phyloP scores from a whole-genome alignment of 1,284 basidiomycete species.

The Sparassis latifolia region DNA sequence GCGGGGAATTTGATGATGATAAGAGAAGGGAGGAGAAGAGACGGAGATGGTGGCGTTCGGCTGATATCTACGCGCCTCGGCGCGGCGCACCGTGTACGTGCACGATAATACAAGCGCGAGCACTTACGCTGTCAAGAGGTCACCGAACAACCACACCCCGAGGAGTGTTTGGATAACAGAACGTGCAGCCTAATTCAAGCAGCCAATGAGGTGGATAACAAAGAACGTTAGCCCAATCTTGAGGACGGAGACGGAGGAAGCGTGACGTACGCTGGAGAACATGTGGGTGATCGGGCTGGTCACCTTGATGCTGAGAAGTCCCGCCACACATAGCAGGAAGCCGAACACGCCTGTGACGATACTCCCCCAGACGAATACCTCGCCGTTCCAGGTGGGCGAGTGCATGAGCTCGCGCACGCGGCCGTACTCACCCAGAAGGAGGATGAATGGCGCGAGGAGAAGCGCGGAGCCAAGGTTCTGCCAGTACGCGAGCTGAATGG shows the following conservation, averaged over 20 bases:
- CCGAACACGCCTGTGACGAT: conserved; percentile 66
- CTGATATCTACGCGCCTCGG: neutral
- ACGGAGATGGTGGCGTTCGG: conserved; percentile 1
- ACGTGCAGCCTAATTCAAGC: conserved; percentile 47
- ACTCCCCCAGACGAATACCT: conserved; percentile 55
- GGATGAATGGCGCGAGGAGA: conserved; percentile 55
- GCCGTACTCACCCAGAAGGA: conserved; percentile 47
- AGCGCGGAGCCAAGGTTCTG: conserved; percentile 62
- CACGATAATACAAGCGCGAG: conserved; percentile 9
- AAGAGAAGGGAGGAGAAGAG: neutral
- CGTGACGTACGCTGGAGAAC: conserved; percentile 59
- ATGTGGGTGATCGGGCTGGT: conserved; percentile 72
- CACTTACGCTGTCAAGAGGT: conserved; percentile 57
- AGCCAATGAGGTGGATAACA: too few species aligned
- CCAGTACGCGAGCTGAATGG: conserved; percentile 71
- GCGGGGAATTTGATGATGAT: conserved; percentile 1
- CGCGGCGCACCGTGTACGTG: neutral
- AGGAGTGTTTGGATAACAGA: conserved; percentile 70
- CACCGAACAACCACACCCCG: conserved; percentile 61
- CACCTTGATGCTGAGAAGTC: conserved; percentile 65
- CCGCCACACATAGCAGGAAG: conserved; percentile 65
- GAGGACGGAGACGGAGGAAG: neutral
- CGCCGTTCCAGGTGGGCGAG: conserved; percentile 40
- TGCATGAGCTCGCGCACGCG: conserved; percentile 33
- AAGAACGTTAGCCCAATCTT: too few species aligned